Evolutionary conservation across 805 yeast species (phyloP).

Genomic region (Starmerella bombi): DNA sequence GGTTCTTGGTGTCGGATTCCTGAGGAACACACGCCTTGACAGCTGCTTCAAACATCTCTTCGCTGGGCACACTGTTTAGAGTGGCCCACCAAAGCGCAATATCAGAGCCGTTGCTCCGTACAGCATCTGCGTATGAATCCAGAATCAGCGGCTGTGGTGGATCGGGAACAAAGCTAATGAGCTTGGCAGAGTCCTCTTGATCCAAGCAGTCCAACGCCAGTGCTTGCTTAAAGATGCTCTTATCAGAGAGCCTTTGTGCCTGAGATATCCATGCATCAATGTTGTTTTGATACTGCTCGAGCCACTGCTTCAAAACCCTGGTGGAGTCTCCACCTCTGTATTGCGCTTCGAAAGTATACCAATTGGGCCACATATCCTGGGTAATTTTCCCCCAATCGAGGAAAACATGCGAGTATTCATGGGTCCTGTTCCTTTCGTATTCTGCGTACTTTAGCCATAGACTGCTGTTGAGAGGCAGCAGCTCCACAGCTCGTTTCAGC

Average conservation of each 20-base stretch:
- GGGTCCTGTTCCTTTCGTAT: constrained; percentile 66
- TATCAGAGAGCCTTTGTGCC: neutral
- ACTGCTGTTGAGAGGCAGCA: constrained; percentile 68
- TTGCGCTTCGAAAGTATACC: constrained; percentile 3
- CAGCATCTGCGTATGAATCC: neutral
- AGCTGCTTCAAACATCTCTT: constrained; percentile 36
- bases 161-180: neutral
- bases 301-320: constrained; percentile 5
- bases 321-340: too few species aligned
- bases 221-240: neutral
- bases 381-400: constrained; percentile 54
- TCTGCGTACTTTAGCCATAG: constrained; percentile 76
- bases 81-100: constrained; percentile 79
- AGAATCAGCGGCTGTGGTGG: neutral
- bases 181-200: neutral
- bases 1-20: constrained; percentile 25
- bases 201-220: neutral
- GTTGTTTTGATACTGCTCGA: neutral
- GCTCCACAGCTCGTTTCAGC: constrained; percentile 59
- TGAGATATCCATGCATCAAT: neutral
- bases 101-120: constrained; percentile 3
- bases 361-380: constrained; percentile 1
- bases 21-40: constrained; percentile 31
- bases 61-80: constrained; percentile 28
- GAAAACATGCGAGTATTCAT: constrained; percentile 53